Conservation (phyloP, 768 basidiomycete genomes). For the Hemileccinum impolitum region DNA sequence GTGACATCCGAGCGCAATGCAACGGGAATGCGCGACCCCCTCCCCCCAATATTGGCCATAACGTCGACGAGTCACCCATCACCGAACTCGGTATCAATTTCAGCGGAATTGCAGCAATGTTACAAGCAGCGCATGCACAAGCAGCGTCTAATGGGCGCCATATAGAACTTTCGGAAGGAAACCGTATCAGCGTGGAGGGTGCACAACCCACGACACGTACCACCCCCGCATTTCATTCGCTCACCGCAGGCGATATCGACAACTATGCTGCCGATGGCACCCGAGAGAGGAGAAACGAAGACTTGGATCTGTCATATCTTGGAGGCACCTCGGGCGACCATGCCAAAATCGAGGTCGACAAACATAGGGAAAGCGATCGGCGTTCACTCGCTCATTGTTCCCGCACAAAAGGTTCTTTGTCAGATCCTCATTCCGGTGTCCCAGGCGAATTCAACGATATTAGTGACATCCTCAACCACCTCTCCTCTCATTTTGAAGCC, state of each 20-base stretch:
- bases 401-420: constrained; percentile 32
- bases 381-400: constrained; percentile 25
- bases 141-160: constrained; percentile 47
- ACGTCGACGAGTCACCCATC: constrained; percentile 13
- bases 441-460: constrained; percentile 67
- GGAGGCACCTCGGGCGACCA: constrained; percentile 28
- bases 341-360: constrained; percentile 28
- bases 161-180: constrained; percentile 44
- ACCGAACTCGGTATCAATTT: constrained; percentile 53
- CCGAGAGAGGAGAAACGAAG: constrained; percentile 43
- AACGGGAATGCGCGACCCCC: constrained; percentile 16
- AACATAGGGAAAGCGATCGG: constrained; percentile 42
- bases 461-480: constrained; percentile 72
- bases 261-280: constrained; percentile 17
- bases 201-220: constrained; percentile 56
- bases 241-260: constrained; percentile 49
- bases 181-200: constrained; percentile 44
- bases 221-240: constrained; percentile 76
- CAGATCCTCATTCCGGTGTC: constrained; percentile 45
- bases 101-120: constrained; percentile 69
- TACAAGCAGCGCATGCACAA: constrained; percentile 73
- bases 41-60: constrained; percentile 13
- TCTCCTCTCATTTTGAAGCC: constrained; percentile 66
- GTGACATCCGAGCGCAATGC: constrained; percentile 31
- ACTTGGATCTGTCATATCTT: constrained; percentile 54